A percentile compares a stretch with the other conserved stretches of the same genome.
These are phyloP conservation scores for Talaromyces sp. DNA, from an alignment of 2,329 filamentous ascomycete genomes.

Conservation along the genomic window DNA sequence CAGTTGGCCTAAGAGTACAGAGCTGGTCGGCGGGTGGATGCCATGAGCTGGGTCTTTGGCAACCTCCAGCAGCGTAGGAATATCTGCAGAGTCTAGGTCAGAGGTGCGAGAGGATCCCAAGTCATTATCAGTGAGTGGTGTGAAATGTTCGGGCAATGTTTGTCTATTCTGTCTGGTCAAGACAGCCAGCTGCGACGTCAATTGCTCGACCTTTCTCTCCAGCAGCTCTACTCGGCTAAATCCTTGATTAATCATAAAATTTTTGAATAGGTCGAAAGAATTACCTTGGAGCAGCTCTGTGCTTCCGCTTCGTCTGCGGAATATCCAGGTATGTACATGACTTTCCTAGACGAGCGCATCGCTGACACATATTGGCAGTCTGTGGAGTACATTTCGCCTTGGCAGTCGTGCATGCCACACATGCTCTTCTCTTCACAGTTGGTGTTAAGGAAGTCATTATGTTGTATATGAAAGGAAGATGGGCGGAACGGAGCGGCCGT, in stretches of 20 bases:
- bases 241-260: constrained; percentile 11
- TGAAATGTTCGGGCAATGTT: constrained; percentile 13
- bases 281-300: constrained; percentile 22
- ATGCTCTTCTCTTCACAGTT: constrained; percentile 24
- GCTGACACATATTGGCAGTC: constrained; percentile 21
- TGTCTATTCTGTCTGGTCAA: constrained; percentile 21
- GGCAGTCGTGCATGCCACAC: constrained; percentile 23
- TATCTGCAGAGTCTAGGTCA: background rate
- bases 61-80: constrained; percentile 17
- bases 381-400: constrained; percentile 27
- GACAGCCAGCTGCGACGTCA: constrained; percentile 21
- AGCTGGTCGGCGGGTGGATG: constrained; percentile 19
- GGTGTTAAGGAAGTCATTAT: background rate
- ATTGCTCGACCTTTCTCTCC: constrained; percentile 24
- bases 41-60: constrained; percentile 24
- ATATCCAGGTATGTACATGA: constrained; percentile 27
- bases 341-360: constrained; percentile 26
- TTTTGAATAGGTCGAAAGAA: background rate
- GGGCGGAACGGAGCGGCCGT: background rate
- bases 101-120: background rate
- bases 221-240: constrained; percentile 23
- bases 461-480: background rate
- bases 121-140: constrained; percentile 4
- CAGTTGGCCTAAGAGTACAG: constrained; percentile 21
- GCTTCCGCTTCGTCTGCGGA: constrained; percentile 26